A percentile compares a stretch with the other conserved stretches of the same genome.
These are phyloP conservation scores for Penicillium goetzii DNA, from an alignment of 495 filamentous ascomycete species.

Conservation along the genomic window DNA sequence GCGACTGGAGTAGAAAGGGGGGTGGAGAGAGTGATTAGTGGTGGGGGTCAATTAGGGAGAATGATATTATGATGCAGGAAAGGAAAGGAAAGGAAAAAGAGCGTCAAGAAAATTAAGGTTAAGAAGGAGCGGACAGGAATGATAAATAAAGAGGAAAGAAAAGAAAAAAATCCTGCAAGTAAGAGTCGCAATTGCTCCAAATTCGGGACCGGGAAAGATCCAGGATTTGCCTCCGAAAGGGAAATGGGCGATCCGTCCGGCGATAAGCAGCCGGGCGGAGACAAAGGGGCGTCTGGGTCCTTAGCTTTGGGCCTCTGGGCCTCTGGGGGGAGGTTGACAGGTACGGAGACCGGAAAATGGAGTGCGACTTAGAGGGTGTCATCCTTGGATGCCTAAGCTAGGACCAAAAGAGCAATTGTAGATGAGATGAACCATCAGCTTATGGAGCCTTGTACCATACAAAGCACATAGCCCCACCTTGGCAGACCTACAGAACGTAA, in stretches of 20 bases:
- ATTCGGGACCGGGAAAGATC: conserved; percentile 16
- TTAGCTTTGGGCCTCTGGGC: not conserved
- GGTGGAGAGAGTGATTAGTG: conserved; percentile 11
- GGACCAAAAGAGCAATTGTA: not conserved
- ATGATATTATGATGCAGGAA: not conserved
- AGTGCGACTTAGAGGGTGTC: not conserved
- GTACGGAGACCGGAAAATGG: not conserved
- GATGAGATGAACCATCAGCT: not conserved
- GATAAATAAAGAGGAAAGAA: conserved; percentile 7
- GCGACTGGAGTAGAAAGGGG: conserved; percentile 7
- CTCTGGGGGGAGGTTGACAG: not conserved
- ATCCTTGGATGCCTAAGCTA: not conserved
- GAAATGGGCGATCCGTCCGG: conserved; percentile 16
- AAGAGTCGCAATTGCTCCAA: not conserved
- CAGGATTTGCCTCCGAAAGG: conserved; percentile 21
- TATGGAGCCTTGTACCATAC: not conserved
- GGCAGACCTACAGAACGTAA: not conserved
- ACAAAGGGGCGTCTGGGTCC: not conserved
- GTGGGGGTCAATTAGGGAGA: not conserved
- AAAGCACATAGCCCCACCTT: not conserved
- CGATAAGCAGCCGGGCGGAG: conserved; percentile 20
- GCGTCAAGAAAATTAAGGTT: conserved; percentile 6
- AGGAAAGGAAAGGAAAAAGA: conserved; percentile 9
- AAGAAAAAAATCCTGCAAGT: conserved; percentile 1
- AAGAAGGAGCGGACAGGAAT: conserved; percentile 10